These are phyloP conservation scores for Magnusiomyces paraingens DNA, from an alignment of 1,139 yeast species.

Conservation along the genomic window DNA sequence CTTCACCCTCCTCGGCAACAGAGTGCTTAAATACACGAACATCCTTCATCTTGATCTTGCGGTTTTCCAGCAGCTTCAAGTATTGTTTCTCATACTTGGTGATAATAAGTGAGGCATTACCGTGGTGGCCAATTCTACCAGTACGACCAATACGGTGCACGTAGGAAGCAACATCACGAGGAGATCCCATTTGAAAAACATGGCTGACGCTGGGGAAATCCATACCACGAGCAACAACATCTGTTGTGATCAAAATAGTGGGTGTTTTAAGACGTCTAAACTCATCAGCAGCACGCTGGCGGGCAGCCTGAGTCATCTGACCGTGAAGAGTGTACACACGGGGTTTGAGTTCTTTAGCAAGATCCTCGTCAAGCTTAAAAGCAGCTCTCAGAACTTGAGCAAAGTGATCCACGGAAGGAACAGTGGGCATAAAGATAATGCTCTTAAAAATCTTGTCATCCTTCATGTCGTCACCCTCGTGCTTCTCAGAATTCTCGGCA, in stretches of 20 bases:
- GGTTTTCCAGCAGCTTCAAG: slow-evolving; percentile 20
- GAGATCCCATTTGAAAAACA: slow-evolving; percentile 75
- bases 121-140: slow-evolving; percentile 84
- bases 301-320: slow-evolving; percentile 55
- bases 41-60: slow-evolving; percentile 21
- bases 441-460: slow-evolving; percentile 52
- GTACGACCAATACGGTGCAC: slow-evolving; percentile 95
- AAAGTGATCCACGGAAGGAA: slow-evolving; percentile 56
- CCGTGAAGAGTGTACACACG: slow-evolving; percentile 51
- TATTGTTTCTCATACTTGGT: slow-evolving; percentile 24
- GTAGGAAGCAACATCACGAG: slow-evolving; percentile 67
- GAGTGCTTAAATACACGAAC: slow-evolving; percentile 8
- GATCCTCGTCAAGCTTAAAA: slow-evolving; percentile 10
- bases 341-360: slow-evolving; percentile 3
- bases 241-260: slow-evolving; percentile 76
- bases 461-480: slow-evolving; percentile 19
- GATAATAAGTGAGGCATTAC: slow-evolving; percentile 38
- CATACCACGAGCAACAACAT: slow-evolving; percentile 96
- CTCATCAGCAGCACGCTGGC: slow-evolving; percentile 51
- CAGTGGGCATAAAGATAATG: slow-evolving; percentile 77
- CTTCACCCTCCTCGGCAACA: slow-evolving; percentile 3
- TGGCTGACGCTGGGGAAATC: slow-evolving; percentile 82
- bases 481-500: slow-evolving; percentile 27
- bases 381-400: slow-evolving; percentile 32
- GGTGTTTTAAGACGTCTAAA: slow-evolving; percentile 44